Evolutionary conservation across 305 asterid species (phyloP), one percentile per base, ranked within the genome.

Genomic region (Fraxinus ornus): DNA sequence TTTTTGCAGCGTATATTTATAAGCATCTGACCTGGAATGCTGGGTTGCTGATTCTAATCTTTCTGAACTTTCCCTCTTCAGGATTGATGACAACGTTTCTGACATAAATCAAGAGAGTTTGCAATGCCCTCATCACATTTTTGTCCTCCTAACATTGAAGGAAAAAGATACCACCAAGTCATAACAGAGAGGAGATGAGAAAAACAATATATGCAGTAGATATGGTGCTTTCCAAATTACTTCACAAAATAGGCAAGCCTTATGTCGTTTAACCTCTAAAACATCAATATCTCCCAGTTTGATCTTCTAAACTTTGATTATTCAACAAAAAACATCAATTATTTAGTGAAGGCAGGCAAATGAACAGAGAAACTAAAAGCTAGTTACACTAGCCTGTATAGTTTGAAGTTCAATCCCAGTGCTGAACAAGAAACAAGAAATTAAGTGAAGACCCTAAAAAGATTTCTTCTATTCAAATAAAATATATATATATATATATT

Each of bases 21-120:
- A 81, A 47, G 70, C 80, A 60, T 7, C 83, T 37, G 82, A 93
- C 98, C 97, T 90, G 97, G 84, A 93, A 94, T 22, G 88, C 84
- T 9, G 95, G 94, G 85, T 92, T 94, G 86, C 82, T 86, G 75
- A 90, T 84, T 79, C 98, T 93, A 83, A 94, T 93, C 90, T 80
- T 93, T 91, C 97, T 89, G 86, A 92, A 94, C 87, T 86, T 94
- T 22, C 37, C 92, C n/a, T 88, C 94, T 15, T 87, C 90, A 17
- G 98, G 97, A 86, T 89, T 74, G 57, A 62, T 84, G 72, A 83
- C 78, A 2, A 93, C 86, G 75, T 94, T 94, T 66, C 79, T 89
- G 83, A 93, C 93, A 75, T 88, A 94, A 71, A 88, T 89, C 79
- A 86, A 78, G 83, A 94, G 94, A 84, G 95, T 87, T 75, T 83